These are phyloP conservation scores for Xylariaceae sp. DNA, from an alignment of 2,329 filamentous ascomycete species.

Conservation along the genomic window DNA sequence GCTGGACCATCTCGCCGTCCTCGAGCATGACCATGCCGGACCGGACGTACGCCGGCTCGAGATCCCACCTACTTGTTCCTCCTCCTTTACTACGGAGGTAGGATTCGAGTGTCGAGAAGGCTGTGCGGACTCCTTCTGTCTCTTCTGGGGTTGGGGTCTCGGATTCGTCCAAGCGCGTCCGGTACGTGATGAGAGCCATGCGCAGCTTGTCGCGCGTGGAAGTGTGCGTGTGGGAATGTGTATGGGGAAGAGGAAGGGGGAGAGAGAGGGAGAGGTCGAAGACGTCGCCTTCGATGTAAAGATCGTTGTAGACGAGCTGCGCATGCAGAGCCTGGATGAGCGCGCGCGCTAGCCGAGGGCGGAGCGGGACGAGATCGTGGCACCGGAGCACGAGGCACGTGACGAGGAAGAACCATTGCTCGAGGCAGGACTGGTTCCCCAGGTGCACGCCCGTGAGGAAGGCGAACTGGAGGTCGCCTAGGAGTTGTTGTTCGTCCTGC, in stretches of 20 bases:
- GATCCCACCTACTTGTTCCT: too few relatives aligned
- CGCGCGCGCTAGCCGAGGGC: slow-evolving; percentile 40
- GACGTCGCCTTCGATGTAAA: slow-evolving; percentile 42
- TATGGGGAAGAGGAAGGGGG: too few relatives aligned
- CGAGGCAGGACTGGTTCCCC: slow-evolving; percentile 53
- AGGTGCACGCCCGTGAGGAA: slow-evolving; percentile 54
- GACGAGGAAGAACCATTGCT: slow-evolving; percentile 57
- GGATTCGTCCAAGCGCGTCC: slow-evolving; percentile 45
- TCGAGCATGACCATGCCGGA: slow-evolving; percentile 46
- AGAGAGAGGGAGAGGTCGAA: too few relatives aligned
- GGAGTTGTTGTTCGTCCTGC: slow-evolving; percentile 34
- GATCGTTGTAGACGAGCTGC: slow-evolving; percentile 50
- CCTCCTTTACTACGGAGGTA: slow-evolving; percentile 41
- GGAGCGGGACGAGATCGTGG: slow-evolving; percentile 37
- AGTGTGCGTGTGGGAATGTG: too few relatives aligned
- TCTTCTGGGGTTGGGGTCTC: slow-evolving; percentile 33
- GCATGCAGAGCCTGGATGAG: slow-evolving; percentile 48
- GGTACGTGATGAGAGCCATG: slow-evolving; percentile 48
- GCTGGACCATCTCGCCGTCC: slow-evolving; percentile 45
- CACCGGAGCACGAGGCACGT: slow-evolving; percentile 48
- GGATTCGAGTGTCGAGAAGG: slow-evolving; percentile 45
- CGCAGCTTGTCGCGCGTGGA: too few relatives aligned
- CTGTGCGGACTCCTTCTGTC: slow-evolving; percentile 40
- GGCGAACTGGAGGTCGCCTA: slow-evolving; percentile 57
- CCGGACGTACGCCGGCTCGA: slow-evolving; percentile 45